phyloP scores from a whole-genome alignment of 2,329 filamentous ascomycete genomes.

The Cladosporium sp. region DNA sequence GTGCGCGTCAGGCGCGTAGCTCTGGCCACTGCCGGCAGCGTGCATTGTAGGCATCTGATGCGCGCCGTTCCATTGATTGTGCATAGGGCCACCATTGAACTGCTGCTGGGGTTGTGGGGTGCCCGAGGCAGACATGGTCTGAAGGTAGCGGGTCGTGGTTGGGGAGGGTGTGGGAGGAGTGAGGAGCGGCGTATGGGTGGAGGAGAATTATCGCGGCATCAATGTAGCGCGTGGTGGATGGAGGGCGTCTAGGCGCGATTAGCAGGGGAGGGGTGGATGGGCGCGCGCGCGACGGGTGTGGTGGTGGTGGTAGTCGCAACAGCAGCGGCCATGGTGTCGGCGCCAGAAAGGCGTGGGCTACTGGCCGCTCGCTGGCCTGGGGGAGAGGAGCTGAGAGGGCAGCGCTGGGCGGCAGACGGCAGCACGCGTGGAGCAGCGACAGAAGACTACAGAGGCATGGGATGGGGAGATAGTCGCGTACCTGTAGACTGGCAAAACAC shows the following conservation, averaged over 20 bases:
- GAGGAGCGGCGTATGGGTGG: slow-evolving; percentile 1
- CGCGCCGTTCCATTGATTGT: slow-evolving; percentile 14
- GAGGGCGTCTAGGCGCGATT: not conserved
- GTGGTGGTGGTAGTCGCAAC: not conserved
- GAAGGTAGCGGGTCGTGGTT: not conserved
- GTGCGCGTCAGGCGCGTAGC: slow-evolving; percentile 17
- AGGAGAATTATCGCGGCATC: slow-evolving; percentile 9
- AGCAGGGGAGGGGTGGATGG: not conserved
- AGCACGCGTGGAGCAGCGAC: not conserved
- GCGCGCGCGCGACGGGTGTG: not conserved
- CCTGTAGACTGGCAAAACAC: not conserved
- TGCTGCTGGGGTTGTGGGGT: slow-evolving; percentile 10
- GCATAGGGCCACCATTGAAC: slow-evolving; percentile 14
- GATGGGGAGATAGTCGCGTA: not conserved
- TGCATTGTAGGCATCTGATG: slow-evolving; percentile 21
- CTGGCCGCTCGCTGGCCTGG: not conserved
- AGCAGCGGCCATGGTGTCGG: not conserved
- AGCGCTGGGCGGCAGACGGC: not conserved
- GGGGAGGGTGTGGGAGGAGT: not conserved
- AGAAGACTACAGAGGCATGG: not conserved
- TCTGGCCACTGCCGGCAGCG: slow-evolving; percentile 18
- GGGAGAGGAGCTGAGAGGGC: not conserved
- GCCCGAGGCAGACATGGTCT: slow-evolving; percentile 13
- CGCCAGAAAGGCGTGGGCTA: not conserved
- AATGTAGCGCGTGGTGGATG: not conserved